Conservation (phyloP, 2,329 filamentous ascomycete genomes). For the Knufia fluminis region DNA sequence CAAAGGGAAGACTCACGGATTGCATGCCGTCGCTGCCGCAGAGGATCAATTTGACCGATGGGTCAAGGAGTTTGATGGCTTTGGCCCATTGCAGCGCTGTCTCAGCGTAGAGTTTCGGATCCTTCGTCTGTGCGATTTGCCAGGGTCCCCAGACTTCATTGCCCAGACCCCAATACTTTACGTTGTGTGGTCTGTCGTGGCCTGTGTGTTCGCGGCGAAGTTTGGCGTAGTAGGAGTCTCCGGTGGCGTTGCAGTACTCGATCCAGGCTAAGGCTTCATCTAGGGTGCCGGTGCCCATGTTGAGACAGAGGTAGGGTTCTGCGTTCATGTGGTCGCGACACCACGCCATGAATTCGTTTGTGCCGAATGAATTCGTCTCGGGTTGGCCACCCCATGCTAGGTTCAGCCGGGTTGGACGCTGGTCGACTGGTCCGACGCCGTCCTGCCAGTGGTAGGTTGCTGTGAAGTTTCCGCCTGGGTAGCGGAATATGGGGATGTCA, state of each 20-base stretch:
- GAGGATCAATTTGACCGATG: slow-evolving; percentile 58
- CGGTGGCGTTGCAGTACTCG: slow-evolving; percentile 75
- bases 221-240: slow-evolving; percentile 73
- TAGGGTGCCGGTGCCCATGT: slow-evolving; percentile 66
- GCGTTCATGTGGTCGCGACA: slow-evolving; percentile 57
- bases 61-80: slow-evolving; percentile 45
- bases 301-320: slow-evolving; percentile 70
- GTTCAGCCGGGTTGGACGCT: slow-evolving; percentile 60
- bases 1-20: too few species aligned
- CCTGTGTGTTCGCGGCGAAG: slow-evolving; percentile 62
- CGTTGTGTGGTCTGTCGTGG: slow-evolving; percentile 63
- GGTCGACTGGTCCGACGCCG: slow-evolving; percentile 63
- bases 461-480: slow-evolving; percentile 75
- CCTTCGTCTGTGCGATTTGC: slow-evolving; percentile 51
- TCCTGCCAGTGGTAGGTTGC: slow-evolving; percentile 82
- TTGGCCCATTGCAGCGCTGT: slow-evolving; percentile 33
- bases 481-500: slow-evolving; percentile 58
- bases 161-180: slow-evolving; percentile 80
- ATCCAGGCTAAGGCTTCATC: slow-evolving; percentile 51
- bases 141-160: slow-evolving; percentile 59
- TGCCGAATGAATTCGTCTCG: slow-evolving; percentile 72
- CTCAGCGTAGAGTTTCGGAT: slow-evolving; percentile 44
- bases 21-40: slow-evolving; percentile 63
- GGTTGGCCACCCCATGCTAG: slow-evolving; percentile 63
- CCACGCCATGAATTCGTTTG: slow-evolving; percentile 80